Percentiles rank a stretch among this genome's conserved stretches.
phyloP scores from a whole-genome alignment of 2,329 filamentous ascomycete species.

The Ciborinia camelliae region DNA sequence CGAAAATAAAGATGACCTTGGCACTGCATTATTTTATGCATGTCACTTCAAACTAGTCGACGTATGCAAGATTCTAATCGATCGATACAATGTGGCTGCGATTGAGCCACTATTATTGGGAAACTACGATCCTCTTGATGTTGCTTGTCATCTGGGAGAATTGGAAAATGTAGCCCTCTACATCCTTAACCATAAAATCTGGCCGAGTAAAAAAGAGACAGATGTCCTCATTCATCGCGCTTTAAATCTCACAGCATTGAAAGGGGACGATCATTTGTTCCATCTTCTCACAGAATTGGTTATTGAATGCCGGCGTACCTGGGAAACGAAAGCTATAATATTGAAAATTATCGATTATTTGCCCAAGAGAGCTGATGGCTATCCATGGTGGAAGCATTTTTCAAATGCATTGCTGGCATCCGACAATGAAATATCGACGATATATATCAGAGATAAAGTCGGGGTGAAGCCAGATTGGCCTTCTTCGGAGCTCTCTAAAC shows the following conservation, averaged over 20 bases:
- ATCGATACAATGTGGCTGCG: not conserved
- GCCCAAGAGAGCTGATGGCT: not conserved
- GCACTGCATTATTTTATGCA: not conserved
- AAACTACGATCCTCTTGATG: not conserved
- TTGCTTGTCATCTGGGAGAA: not conserved
- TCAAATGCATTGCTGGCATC: not conserved
- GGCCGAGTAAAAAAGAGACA: too few relatives aligned
- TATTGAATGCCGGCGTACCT: too few relatives aligned
- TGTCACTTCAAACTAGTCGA: not conserved
- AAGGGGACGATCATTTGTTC: too few relatives aligned
- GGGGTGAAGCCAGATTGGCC: not conserved
- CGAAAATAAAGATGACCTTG: not conserved
- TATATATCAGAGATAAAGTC: not conserved
- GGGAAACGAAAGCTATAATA: too few relatives aligned
- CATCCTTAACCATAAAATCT: too few relatives aligned
- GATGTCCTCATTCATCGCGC: too few relatives aligned
- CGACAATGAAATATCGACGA: not conserved
- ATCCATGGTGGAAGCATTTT: not conserved
- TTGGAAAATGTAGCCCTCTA: not conserved
- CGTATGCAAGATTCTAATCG: not conserved
- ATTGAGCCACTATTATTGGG: not conserved
- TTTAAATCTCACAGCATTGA: too few relatives aligned
- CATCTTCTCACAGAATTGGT: too few relatives aligned
- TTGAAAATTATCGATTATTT: too few relatives aligned
- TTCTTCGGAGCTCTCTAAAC: too few relatives aligned